A percentile compares a stretch with the other conserved stretches of the same genome.
These are phyloP conservation scores for Ophiosphaerella korrae DNA, from an alignment of 2,329 filamentous ascomycete species.

Conservation along the genomic window DNA sequence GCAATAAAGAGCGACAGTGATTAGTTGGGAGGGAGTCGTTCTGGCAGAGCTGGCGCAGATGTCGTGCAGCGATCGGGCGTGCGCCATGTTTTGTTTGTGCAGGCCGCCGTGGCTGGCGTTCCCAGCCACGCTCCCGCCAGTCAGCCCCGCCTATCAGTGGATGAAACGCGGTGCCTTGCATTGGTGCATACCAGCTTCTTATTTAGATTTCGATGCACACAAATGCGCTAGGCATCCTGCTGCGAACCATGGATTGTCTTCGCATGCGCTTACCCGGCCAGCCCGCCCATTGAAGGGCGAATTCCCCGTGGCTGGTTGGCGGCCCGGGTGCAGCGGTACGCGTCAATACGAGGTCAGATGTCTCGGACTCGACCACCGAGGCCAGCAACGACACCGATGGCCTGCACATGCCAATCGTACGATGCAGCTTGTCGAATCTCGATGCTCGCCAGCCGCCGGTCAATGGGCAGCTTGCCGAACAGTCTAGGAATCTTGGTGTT, in stretches of 20 bases:
- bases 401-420: slow-evolving; percentile 18
- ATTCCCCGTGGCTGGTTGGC: not conserved
- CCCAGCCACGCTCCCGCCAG: slow-evolving; percentile 20
- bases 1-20: slow-evolving; percentile 16
- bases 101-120: slow-evolving; percentile 26
- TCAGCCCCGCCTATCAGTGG: slow-evolving; percentile 3
- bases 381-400: slow-evolving; percentile 18
- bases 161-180: slow-evolving; percentile 2
- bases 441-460: too few relatives aligned
- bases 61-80: slow-evolving; percentile 7
- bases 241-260: slow-evolving; percentile 1
- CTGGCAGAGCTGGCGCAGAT: slow-evolving; percentile 3
- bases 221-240: not conserved
- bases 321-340: too few relatives aligned
- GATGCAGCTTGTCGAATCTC: slow-evolving; percentile 1
- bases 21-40: slow-evolving; percentile 17
- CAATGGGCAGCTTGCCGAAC: too few relatives aligned
- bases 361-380: not conserved
- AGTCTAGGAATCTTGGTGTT: too few relatives aligned
- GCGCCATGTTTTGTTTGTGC: slow-evolving; percentile 14
- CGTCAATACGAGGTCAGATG: not conserved
- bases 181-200: not conserved
- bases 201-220: not conserved
- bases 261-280: not conserved
- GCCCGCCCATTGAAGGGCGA: not conserved